phyloP scores from a whole-genome alignment of 2,329 filamentous ascomycete genomes.

The Fusarium sp. region DNA sequence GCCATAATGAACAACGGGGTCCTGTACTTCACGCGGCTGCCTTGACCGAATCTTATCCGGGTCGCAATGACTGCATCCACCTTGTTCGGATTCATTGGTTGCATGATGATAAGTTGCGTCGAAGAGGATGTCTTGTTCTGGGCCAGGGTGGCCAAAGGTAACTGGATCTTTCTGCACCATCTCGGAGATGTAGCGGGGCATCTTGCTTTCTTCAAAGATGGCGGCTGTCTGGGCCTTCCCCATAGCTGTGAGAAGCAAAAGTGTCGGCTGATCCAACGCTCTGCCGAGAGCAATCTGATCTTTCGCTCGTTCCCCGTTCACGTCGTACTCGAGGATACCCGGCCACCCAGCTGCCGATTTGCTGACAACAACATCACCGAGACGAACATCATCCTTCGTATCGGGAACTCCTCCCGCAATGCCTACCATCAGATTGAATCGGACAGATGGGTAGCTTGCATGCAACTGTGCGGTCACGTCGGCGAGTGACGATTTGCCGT shows the following conservation, averaged over 20 bases:
- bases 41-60: not conserved
- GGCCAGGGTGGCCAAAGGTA: not conserved
- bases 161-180: not conserved
- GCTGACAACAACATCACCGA: conserved; percentile 7
- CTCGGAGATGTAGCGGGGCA: not conserved
- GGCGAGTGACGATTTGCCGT: not conserved
- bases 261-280: not conserved
- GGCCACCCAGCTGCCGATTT: conserved; percentile 1
- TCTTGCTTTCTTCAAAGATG: not conserved
- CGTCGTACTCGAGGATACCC: not conserved
- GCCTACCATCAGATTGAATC: conserved; percentile 1
- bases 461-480: not conserved
- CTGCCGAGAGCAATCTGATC: not conserved
- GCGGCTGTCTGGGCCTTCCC: not conserved
- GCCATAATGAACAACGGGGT: not conserved
- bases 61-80: not conserved
- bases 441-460: not conserved
- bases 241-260: not conserved
- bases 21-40: not conserved
- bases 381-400: conserved; percentile 1
- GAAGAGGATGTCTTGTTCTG: not conserved
- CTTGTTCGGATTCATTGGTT: not conserved
- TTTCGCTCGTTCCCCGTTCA: not conserved
- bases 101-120: not conserved
- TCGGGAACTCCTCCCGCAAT: not conserved